phyloP scores from a whole-genome alignment of 148 eudicot species.

The Amaranthus hypochondriacus region DNA sequence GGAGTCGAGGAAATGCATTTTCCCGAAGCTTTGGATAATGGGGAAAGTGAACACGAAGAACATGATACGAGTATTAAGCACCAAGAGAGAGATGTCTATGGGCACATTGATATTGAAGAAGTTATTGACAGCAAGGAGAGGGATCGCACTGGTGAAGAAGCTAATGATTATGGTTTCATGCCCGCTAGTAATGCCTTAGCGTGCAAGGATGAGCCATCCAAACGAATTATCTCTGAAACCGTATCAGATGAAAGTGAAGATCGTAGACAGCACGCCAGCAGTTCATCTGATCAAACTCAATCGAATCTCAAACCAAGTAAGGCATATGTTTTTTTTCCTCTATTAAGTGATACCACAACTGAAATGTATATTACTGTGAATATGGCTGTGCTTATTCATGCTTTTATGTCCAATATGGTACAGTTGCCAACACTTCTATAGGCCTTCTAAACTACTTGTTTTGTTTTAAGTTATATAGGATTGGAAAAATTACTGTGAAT shows the following conservation, averaged over 20 bases:
- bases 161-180: constrained; percentile 18
- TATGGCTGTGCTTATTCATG: too few species aligned
- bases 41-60: not conserved
- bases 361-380: too few species aligned
- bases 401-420: too few species aligned
- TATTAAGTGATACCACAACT: too few species aligned
- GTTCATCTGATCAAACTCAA: constrained; percentile 29
- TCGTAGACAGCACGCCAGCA: constrained; percentile 28
- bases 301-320: constrained; percentile 37
- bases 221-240: not conserved
- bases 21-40: constrained; percentile 7
- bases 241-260: constrained; percentile 27
- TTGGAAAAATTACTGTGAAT: too few species aligned
- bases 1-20: constrained; percentile 20
- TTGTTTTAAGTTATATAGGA: too few species aligned
- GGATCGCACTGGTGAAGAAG: not conserved
- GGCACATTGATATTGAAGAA: constrained; percentile 30
- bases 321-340: constrained; percentile 2
- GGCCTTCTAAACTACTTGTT: too few species aligned
- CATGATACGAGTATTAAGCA: not conserved
- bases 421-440: too few species aligned
- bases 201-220: constrained; percentile 26
- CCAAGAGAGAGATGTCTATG: constrained; percentile 21
- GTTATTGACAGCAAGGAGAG: constrained; percentile 25
- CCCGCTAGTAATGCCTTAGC: constrained; percentile 21